Evolutionary conservation across 495 filamentous ascomycete genomes (phyloP), one percentile per base, ranked within the genome.

Genomic region (Ascobolus immersus): DNA sequence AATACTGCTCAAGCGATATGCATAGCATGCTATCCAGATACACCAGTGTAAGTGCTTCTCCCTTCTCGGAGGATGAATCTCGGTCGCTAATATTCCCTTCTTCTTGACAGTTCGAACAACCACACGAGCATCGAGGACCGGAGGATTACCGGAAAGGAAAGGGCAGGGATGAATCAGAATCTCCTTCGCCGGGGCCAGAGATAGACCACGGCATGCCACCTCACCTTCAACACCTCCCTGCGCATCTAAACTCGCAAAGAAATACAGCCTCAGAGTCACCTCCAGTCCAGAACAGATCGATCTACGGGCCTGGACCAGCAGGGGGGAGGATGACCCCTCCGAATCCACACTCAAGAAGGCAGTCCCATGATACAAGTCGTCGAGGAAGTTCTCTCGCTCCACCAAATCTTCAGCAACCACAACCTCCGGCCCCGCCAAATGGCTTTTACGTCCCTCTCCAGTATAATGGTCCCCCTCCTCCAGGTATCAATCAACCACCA

Each of bases 51-150:
- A 21, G 80, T 68, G 36, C 31, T 32, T 18, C 35, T 33, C n/a
- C 17, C 4, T 31, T 28, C 15, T 23, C 41, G 40, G 33, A 52
- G 36, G 11, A 19, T 21, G 9, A 32, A 33, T 32, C 23, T 14
- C 28, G 13, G 17, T 32, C 15, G 23, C 27, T 37, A 47, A 54
- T 57, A 36, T 57, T 43, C 37, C 32, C 18, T 32, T 36, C 17
- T 44, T 13, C 21, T 28, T 39, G 14, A 44, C 53, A 96, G 81
- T 90, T 81, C 59, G 80, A 80, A 31, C 70, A 65, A 29, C 70
- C 86, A 18, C 86, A 89, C 52, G 86, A 96, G 51, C 82, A 93
- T 51, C 94, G 94, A 61, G 82, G 84, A 1, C 86, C 84, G 13
- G 67, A 67, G 32, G 86, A 96, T 49, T 96, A 93, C 55, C 71